Evolutionary conservation across 2,329 filamentous ascomycete genomes (phyloP).

Genomic region (Plectosphaerella cucumerina): DNA sequence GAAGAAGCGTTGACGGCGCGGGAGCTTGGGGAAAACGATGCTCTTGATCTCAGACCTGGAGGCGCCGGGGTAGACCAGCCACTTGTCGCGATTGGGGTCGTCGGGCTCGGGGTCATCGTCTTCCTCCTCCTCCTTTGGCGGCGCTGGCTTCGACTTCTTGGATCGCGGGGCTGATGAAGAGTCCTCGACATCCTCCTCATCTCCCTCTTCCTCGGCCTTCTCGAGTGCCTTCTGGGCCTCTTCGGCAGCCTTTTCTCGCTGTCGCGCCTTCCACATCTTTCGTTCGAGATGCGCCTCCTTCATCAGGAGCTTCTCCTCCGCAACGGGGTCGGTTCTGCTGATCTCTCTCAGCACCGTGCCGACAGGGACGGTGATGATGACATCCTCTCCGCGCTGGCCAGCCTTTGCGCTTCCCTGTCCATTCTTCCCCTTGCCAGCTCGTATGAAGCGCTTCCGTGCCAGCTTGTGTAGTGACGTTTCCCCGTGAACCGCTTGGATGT

Average conservation of each 20-base stretch:
- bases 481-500: constrained; percentile 87
- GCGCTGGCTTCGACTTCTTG: constrained; percentile 4
- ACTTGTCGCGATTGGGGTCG: constrained; percentile 62
- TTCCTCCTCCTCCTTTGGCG: background rate
- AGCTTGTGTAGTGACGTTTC: constrained; percentile 94
- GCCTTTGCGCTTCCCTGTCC: constrained; percentile 70
- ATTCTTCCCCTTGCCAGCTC: constrained; percentile 71
- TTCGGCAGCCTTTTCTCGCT: constrained; percentile 7
- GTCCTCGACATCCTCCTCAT: background rate
- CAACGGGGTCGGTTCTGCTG: constrained; percentile 70
- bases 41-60: constrained; percentile 62
- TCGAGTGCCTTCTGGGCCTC: constrained; percentile 13
- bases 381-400: constrained; percentile 79
- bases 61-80: constrained; percentile 81
- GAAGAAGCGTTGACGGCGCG: constrained; percentile 48
- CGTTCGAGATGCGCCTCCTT: constrained; percentile 8
- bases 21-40: constrained; percentile 46
- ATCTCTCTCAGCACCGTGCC: constrained; percentile 88
- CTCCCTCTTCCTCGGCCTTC: constrained; percentile 5
- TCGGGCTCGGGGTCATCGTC: constrained; percentile 32
- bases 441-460: constrained; percentile 68
- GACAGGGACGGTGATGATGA: constrained; percentile 86
- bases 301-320: constrained; percentile 50
- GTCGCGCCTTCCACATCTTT: constrained; percentile 12
- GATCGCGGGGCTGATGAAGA: background rate